Evolutionary conservation across 2,329 filamentous ascomycete genomes (phyloP), one percentile per base, ranked within the genome.

Genomic region (Drechslera avenae): DNA sequence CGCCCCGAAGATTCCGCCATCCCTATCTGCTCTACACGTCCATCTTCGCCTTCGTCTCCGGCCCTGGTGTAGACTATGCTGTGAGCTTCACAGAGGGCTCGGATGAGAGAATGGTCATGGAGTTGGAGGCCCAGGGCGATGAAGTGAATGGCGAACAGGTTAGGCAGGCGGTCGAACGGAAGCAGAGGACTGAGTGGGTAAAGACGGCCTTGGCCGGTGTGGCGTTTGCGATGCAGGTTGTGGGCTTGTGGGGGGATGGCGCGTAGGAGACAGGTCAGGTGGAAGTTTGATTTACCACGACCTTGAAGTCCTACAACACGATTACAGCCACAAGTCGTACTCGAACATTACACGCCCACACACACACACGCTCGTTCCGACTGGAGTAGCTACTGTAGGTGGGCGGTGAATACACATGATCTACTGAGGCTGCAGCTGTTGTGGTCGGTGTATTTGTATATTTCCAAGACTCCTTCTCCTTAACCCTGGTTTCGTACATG

Each of bases 21-120:
- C 93, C 93, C 0, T 97, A 96, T 72, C 85, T 97, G 19, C 75
- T 97, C 52, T 97, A 94, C 85, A 91, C 90, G 12, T 86, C 86
- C 2, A 75, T 91, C 19, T 81, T 91, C 50, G 83, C 86, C 35
- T 78, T 81, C 32, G 47, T 63, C 10, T 77, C 78, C 1, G 75
- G 78, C 12, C 54, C 73, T 2, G 73, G 64, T 31, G 61, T 77
- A 45, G 75, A 76, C 44, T 69, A 63, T 42, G 67, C 73, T 17
- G 57, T 73, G 46, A 64, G 59, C 6, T 55, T 56, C 44, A 50
- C 50, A 30, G 58, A 60, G 26, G 65, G 63, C 8, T 53, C 54
- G 23, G 57, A 65, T 26, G 66, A 64, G 56, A 49, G 52, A 55
- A 59, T 68, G 43, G 52, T 49, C 17, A 45, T 67, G 28, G 68